Evolutionary conservation across 2,329 filamentous ascomycete species (phyloP).

Genomic region (Hysterium pulicare): DNA sequence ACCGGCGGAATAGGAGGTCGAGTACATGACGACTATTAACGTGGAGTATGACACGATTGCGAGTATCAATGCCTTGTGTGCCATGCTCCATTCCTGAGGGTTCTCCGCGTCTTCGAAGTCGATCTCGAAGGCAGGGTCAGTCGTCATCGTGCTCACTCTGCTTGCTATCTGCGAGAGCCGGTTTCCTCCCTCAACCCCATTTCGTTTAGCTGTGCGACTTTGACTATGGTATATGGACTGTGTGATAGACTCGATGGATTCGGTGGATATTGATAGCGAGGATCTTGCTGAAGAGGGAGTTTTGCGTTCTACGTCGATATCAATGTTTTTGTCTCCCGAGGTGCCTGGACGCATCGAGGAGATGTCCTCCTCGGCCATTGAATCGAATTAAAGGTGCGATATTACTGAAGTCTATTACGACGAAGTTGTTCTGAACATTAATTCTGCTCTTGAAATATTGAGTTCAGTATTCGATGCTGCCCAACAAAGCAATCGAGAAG

Average conservation of each 20-base stretch:
- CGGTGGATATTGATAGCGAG: not conserved
- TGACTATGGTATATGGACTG: not conserved
- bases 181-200: not conserved
- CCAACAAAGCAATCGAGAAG: no score
- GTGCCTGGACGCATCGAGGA: no score
- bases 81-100: slow-evolving; percentile 65
- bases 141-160: slow-evolving; percentile 20
- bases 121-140: slow-evolving; percentile 65
- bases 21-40: slow-evolving; percentile 45
- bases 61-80: slow-evolving; percentile 55
- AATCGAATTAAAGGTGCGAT: no score
- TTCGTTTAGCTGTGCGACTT: not conserved
- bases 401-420: no score
- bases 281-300: not conserved
- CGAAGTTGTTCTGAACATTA: no score
- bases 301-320: slow-evolving; percentile 3
- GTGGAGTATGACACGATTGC: slow-evolving; percentile 57
- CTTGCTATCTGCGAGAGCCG: not conserved
- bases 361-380: no score
- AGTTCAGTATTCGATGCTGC: no score
- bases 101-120: slow-evolving; percentile 65
- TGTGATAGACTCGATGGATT: not conserved
- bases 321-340: not conserved
- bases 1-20: slow-evolving; percentile 67
- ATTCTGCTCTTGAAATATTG: no score